Base-by-base conservation (phyloP, 345 rosid species). In the Sisymbrium altissimum region DNA sequence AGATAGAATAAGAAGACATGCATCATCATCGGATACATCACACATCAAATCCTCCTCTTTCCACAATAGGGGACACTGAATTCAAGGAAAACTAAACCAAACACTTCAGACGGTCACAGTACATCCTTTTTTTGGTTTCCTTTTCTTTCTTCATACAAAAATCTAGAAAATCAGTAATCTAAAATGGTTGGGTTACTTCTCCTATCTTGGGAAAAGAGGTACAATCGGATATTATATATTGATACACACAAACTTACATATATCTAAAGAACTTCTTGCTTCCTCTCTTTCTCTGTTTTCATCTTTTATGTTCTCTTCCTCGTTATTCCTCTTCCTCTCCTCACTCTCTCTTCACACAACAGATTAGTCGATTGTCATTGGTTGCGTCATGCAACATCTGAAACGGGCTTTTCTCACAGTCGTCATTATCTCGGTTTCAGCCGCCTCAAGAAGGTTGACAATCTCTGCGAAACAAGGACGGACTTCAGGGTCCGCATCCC, bases 371-470 rank as follows among this genome's bases (percentile, higher is more conserved):
- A 77, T 32, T 14, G 84, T 81, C 86, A 76, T 81, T 58, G 83
- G 86, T 12, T 73, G 84, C 21, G 81, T 72, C 76, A 80, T 70
- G 81, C 82, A 81, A 73, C 82, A 83, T 66, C 83, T 78, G 84
- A 81, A 83, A 50, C 86, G 84, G 66, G 82, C 86, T 75, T 79
- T 84, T 30, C 84, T 68, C 36, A 71, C 81, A 11, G 73, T 79
- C 12, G 80, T 77, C 78, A 81, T 30, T 18, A 79, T 54, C 78
- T 81, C 83, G 0, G 80, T 84, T 23, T 81, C 80, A 36, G 81
- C 86, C 4, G 50, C 73, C 72, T 81, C 81, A 0, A 84, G 86
- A 67, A 81, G 77, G 15, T 58, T 71, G 10, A 84, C 81, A 57
- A 81, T 19, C 56, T 79, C 83, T 6, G 78, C 52, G 36, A 84